Percentiles rank a stretch among this genome's conserved stretches.
Evolutionary conservation across 2,329 filamentous ascomycete genomes (phyloP).

Genomic region (Aaosphaeria arxii): DNA sequence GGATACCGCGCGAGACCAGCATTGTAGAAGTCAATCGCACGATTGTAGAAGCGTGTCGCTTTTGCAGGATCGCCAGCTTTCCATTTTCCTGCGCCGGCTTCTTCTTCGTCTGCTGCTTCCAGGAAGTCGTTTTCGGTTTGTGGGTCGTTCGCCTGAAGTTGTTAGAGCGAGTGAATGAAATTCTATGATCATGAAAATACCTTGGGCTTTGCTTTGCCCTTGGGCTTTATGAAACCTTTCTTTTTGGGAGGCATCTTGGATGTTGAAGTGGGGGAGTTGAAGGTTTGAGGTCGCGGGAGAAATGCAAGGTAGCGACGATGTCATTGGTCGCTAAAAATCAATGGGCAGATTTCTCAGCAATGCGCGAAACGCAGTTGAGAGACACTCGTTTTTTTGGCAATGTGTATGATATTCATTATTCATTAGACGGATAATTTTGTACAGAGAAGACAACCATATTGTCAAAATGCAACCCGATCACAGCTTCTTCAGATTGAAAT

Average conservation of each 20-base stretch:
- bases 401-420: no score
- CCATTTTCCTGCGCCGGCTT: constrained; percentile 74
- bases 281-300: neutral
- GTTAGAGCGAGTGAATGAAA: neutral
- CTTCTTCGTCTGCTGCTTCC: constrained; percentile 64
- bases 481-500: constrained; percentile 33
- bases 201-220: constrained; percentile 26
- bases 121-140: constrained; percentile 67
- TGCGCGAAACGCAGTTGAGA: no score
- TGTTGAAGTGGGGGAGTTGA: neutral
- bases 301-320: no score
- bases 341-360: no score
- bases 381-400: no score
- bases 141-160: constrained; percentile 44
- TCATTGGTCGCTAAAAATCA: no score
- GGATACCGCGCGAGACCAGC: constrained; percentile 61
- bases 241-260: constrained; percentile 27
- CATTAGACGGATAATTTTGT: no score
- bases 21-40: constrained; percentile 65
- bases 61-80: constrained; percentile 68
- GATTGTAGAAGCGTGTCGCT: constrained; percentile 58
- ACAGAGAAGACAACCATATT: no score
- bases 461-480: constrained; percentile 1
- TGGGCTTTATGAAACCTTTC: constrained; percentile 29
- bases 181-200: constrained; percentile 4